phyloP scores from a whole-genome alignment of 257 asterid species.

The Scutellaria galericulata region DNA sequence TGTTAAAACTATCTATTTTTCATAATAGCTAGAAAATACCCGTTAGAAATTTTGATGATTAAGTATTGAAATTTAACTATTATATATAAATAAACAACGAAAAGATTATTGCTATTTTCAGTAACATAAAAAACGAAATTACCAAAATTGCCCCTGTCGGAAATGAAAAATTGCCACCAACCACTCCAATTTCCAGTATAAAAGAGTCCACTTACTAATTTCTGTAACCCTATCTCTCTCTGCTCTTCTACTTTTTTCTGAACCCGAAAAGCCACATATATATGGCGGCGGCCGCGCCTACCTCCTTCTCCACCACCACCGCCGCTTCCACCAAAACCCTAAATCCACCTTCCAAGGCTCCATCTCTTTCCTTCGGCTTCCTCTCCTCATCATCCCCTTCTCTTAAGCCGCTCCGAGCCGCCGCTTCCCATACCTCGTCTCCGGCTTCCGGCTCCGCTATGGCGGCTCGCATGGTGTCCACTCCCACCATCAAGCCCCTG shows the following conservation, averaged over 20 bases:
- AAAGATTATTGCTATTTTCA: too few species aligned
- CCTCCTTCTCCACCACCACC: constrained; percentile 43
- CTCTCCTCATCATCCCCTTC: constrained; percentile 65
- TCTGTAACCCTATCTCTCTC: constrained; percentile 32
- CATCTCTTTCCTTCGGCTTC: constrained; percentile 50
- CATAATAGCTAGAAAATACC: too few species aligned
- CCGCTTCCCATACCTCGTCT: constrained; percentile 35
- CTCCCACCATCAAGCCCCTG: constrained; percentile 50
- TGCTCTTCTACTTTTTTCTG: constrained; percentile 17
- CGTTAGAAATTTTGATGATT: too few species aligned
- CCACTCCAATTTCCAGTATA: constrained; percentile 16
- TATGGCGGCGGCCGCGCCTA: constrained; percentile 76
- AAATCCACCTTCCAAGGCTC: constrained; percentile 32
- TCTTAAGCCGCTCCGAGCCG: constrained; percentile 54
- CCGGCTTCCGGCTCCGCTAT: constrained; percentile 52
- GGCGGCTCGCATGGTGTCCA: constrained; percentile 67
- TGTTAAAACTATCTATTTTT: too few species aligned
- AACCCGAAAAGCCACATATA: constrained; percentile 32
- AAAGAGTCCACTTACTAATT: neutral
- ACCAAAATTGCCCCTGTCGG: neutral
- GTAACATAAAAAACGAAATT: too few species aligned
- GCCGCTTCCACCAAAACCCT: constrained; percentile 39
- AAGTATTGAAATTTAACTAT: too few species aligned
- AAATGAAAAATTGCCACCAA: neutral
- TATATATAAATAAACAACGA: too few species aligned